Percentiles rank a stretch among this genome's conserved stretches.
These are phyloP conservation scores for Populus davidiana DNA, from an alignment of 345 rosid genomes.

Conservation along the genomic window DNA sequence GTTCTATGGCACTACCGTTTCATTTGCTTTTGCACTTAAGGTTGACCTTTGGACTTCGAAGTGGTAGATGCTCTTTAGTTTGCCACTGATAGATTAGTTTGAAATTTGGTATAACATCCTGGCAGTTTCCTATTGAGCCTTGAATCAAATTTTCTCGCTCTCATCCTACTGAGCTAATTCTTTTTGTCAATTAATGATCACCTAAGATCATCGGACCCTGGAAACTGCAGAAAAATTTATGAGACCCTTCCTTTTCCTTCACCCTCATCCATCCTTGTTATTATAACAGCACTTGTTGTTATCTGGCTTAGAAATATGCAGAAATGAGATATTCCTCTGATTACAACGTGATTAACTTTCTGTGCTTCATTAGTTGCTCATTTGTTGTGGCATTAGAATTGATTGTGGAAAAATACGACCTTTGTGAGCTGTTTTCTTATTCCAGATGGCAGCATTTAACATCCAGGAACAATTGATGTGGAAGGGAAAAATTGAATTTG, in stretches of 20 bases:
- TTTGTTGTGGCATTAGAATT: not conserved
- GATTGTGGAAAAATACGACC: not conserved
- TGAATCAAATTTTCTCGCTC: not conserved
- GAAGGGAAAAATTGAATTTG: slow-evolving; percentile 89
- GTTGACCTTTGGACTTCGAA: not conserved
- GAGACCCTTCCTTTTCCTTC: not conserved
- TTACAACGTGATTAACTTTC: not conserved
- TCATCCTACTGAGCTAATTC: not conserved
- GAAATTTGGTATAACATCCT: not conserved
- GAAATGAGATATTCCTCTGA: not conserved
- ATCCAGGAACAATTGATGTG: slow-evolving; percentile 88
- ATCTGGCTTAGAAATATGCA: not conserved
- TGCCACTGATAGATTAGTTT: not conserved
- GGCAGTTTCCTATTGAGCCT: not conserved
- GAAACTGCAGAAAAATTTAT: not conserved
- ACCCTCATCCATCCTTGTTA: not conserved
- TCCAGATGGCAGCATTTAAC: slow-evolving; percentile 99
- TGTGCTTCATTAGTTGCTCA: not conserved
- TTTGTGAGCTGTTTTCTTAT: not conserved
- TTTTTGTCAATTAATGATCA: not conserved
- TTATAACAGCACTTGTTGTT: not conserved
- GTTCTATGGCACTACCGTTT: not conserved
- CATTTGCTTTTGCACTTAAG: not conserved
- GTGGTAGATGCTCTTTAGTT: not conserved
- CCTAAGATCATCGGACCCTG: not conserved